A percentile compares a stretch with the other conserved stretches of the same genome.
phyloP scores from a whole-genome alignment of 331 rosid species.

The Pyracantha coccinea region DNA sequence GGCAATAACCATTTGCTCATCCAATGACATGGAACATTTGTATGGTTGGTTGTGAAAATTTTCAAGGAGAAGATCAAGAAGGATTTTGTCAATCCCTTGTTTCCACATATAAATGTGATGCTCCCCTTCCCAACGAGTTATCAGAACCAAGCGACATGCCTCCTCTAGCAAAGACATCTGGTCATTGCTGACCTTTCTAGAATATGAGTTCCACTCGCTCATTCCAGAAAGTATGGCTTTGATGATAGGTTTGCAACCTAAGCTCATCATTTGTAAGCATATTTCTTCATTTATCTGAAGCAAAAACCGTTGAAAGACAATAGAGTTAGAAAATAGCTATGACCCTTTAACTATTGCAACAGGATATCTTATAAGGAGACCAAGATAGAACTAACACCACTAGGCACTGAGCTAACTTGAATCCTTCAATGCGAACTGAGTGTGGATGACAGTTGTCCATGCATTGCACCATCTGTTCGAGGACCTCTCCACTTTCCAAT shows the following conservation, averaged over 20 bases:
- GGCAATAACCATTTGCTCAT: constrained; percentile 47
- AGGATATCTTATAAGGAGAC: constrained; percentile 11
- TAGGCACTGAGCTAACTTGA: constrained; percentile 70
- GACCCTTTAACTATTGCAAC: background rate
- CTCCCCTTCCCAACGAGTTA: constrained; percentile 71
- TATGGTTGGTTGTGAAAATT: constrained; percentile 27
- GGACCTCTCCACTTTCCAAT: constrained; percentile 44
- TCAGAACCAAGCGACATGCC: constrained; percentile 72
- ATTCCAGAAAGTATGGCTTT: constrained; percentile 58
- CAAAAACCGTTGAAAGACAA: constrained; percentile 9
- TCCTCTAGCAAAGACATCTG: constrained; percentile 44
- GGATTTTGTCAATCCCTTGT: constrained; percentile 55
- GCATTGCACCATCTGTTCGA: constrained; percentile 51
- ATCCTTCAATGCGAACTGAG: constrained; percentile 55
- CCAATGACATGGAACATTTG: constrained; percentile 33
- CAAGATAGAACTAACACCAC: constrained; percentile 32
- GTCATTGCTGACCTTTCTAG: constrained; percentile 32
- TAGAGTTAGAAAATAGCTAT: background rate
- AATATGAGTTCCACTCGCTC: constrained; percentile 27
- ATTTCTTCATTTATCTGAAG: constrained; percentile 54
- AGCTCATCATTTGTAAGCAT: constrained; percentile 32
- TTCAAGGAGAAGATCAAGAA: constrained; percentile 62
- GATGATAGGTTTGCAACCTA: constrained; percentile 56
- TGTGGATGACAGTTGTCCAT: constrained; percentile 52
- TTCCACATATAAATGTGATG: constrained; percentile 80